A percentile compares a stretch with the other conserved stretches of the same genome.
These are phyloP conservation scores for Phytophthora rubi DNA, from an alignment of 352 stramenopile species.

Conservation along the genomic window DNA sequence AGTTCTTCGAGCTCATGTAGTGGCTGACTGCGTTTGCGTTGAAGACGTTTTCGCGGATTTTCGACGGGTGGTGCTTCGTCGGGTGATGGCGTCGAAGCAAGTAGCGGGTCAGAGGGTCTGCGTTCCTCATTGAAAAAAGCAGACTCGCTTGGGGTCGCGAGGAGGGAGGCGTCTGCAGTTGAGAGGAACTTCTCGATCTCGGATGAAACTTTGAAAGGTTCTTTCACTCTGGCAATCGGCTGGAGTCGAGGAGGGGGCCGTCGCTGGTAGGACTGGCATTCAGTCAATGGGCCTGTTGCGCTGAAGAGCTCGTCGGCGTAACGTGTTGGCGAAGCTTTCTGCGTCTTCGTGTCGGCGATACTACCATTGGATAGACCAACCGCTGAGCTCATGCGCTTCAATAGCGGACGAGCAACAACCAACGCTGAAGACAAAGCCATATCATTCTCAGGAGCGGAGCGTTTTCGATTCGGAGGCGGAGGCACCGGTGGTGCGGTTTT, in stretches of 20 bases:
- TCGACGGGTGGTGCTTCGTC: not conserved
- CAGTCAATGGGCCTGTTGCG: not conserved
- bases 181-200: not conserved
- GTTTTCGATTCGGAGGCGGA: constrained; percentile 1
- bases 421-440: not conserved
- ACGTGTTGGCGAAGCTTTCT: constrained; percentile 11
- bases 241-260: not conserved
- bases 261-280: not conserved
- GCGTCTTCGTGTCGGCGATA: not conserved
- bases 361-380: not conserved
- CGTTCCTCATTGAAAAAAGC: not conserved
- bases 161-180: not conserved
- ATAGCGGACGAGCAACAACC: not conserved
- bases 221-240: constrained; percentile 3
- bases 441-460: not conserved
- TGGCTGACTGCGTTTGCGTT: not conserved
- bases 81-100: not conserved
- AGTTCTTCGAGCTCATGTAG: not conserved
- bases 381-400: constrained; percentile 21
- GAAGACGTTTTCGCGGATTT: not conserved
- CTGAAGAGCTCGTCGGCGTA: constrained; percentile 22
- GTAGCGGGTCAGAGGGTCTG: not conserved
- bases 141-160: not conserved
- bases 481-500: not conserved
- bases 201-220: not conserved